Conservation (phyloP, 2,329 filamentous ascomycete species). For the Chaetomium olivaceum region DNA sequence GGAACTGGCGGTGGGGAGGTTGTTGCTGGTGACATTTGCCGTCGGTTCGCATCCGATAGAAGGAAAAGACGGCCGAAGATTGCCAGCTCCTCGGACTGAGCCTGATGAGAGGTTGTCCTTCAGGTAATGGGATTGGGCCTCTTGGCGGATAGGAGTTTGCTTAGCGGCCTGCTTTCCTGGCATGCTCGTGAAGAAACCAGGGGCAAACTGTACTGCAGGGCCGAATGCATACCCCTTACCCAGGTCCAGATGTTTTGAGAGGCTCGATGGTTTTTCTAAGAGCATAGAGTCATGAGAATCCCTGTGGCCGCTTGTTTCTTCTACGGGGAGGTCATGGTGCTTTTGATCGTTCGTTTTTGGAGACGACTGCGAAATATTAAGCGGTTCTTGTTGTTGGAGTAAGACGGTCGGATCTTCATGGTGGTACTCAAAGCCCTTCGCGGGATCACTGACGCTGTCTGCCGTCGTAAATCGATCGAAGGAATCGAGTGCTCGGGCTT, state of each 20-base stretch:
- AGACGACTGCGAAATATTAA: not conserved
- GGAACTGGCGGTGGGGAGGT: not conserved
- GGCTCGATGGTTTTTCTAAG: slow-evolving; percentile 13
- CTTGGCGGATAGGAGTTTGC: not conserved
- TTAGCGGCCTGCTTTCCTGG: slow-evolving; percentile 8
- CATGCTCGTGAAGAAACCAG: slow-evolving; percentile 22
- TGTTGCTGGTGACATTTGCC: not conserved
- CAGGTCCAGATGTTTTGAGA: slow-evolving; percentile 1
- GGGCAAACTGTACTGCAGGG: slow-evolving; percentile 19
- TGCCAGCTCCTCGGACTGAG: too few species aligned
- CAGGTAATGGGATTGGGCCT: not conserved
- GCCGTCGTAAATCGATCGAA: not conserved
- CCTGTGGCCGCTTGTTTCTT: not conserved
- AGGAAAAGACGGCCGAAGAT: not conserved
- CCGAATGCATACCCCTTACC: slow-evolving; percentile 21
- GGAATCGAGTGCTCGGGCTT: not conserved
- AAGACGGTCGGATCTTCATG: not conserved
- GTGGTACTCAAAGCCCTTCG: not conserved
- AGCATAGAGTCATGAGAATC: slow-evolving; percentile 7
- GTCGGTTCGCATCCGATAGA: not conserved
- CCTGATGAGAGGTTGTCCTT: not conserved
- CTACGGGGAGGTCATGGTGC: not conserved
- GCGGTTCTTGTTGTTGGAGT: slow-evolving; percentile 5
- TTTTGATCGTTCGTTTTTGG: not conserved
- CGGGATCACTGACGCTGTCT: not conserved